These are phyloP conservation scores for Neofusicoccum parvum DNA, from an alignment of 2,329 filamentous ascomycete species.

Conservation along the genomic window DNA sequence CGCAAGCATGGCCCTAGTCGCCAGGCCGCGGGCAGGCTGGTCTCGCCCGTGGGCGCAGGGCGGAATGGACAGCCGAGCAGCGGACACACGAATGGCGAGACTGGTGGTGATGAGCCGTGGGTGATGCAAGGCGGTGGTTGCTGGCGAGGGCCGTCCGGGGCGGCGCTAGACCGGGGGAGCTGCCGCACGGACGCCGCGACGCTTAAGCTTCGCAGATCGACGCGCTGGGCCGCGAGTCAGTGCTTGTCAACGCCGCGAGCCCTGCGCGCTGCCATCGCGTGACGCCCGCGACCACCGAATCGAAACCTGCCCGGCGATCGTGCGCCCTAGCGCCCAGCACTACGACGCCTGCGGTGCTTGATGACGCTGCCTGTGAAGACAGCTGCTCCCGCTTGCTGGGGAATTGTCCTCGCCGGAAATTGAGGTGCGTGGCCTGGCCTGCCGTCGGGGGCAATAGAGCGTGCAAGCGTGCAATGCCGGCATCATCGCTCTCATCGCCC, in stretches of 20 bases:
- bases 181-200: not conserved
- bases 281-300: not conserved
- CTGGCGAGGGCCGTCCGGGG: too few relatives aligned
- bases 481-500: not conserved
- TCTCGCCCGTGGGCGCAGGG: not conserved
- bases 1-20: not conserved
- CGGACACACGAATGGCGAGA: too few relatives aligned
- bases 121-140: slow-evolving; percentile 10
- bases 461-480: not conserved
- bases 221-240: not conserved
- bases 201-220: slow-evolving; percentile 4
- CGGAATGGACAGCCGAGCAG: not conserved
- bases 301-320: not conserved
- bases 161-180: not conserved
- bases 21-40: too few relatives aligned
- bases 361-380: not conserved
- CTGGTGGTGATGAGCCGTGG: not conserved
- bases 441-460: not conserved
- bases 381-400: not conserved
- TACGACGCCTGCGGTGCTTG: not conserved
- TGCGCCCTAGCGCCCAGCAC: not conserved
- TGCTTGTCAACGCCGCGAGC: not conserved
- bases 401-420: too few relatives aligned
- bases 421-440: not conserved
- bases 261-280: not conserved